Evolutionary conservation across 495 filamentous ascomycete species (phyloP).

Genomic region (Eremomyces bilateralis): DNA sequence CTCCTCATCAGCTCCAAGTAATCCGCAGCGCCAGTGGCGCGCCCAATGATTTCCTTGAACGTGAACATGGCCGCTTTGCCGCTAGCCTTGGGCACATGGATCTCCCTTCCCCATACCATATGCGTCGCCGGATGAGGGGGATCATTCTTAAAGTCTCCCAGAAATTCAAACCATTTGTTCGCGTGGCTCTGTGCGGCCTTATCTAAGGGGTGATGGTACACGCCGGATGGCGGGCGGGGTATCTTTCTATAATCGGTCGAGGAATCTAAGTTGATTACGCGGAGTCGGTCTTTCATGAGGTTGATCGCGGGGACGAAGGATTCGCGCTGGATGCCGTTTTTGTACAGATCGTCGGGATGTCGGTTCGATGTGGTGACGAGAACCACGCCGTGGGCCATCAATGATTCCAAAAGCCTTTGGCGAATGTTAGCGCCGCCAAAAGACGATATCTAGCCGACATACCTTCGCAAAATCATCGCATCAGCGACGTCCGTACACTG

Average conservation of each 20-base stretch:
- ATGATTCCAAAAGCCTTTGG: slow-evolving; percentile 63
- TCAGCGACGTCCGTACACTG: slow-evolving; percentile 98
- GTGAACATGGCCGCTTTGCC: slow-evolving; percentile 75
- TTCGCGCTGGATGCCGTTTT: slow-evolving; percentile 89
- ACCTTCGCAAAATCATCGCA: slow-evolving; percentile 88
- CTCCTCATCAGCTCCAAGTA: slow-evolving; percentile 81
- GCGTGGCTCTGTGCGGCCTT: slow-evolving; percentile 56
- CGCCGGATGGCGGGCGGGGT: slow-evolving; percentile 74
- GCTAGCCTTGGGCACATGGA: slow-evolving; percentile 68
- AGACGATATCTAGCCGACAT: too few relatives aligned
- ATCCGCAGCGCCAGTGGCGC: slow-evolving; percentile 76
- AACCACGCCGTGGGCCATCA: slow-evolving; percentile 93
- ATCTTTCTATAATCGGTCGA: slow-evolving; percentile 95
- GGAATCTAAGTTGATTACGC: slow-evolving; percentile 85
- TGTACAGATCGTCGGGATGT: slow-evolving; percentile 89
- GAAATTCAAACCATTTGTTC: slow-evolving; percentile 83
- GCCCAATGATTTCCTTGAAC: slow-evolving; percentile 74
- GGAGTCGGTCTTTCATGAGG: slow-evolving; percentile 58
- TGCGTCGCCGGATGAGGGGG: slow-evolving; percentile 59
- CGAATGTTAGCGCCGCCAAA: too few relatives aligned
- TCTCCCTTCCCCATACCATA: slow-evolving; percentile 82
- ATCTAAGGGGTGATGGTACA: slow-evolving; percentile 77
- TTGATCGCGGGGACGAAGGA: slow-evolving; percentile 92
- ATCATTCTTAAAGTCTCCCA: slow-evolving; percentile 61
- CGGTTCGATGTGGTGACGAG: slow-evolving; percentile 94